phyloP scores from a whole-genome alignment of 2,329 filamentous ascomycete species.

The Pseudohalonectria lignicola region DNA sequence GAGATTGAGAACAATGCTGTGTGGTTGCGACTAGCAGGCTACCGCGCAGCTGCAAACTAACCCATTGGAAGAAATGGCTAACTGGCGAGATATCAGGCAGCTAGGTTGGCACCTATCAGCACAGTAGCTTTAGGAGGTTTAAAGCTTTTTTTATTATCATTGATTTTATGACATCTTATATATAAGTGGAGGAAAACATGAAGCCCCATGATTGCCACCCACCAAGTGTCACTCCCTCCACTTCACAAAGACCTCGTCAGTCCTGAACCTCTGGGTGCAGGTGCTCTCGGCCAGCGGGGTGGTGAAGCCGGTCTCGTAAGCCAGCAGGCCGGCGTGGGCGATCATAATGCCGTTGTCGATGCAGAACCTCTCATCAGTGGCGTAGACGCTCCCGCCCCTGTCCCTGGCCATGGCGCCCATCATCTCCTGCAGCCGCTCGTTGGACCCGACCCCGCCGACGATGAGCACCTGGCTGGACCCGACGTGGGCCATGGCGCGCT shows the following conservation, averaged over 20 bases:
- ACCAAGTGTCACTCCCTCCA: constrained; percentile 68
- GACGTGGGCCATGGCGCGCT: constrained; percentile 96
- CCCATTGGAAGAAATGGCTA: no score
- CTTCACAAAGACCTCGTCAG: constrained; percentile 69
- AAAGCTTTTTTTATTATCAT: no score
- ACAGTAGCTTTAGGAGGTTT: no score
- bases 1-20: no score
- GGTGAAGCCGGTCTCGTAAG: constrained; percentile 68
- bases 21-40: no score
- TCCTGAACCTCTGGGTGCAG: constrained; percentile 75
- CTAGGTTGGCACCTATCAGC: no score
- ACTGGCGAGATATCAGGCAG: no score
- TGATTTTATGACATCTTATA: no score
- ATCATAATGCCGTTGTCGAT: constrained; percentile 99
- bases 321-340: constrained; percentile 84
- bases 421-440: constrained; percentile 92
- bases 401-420: constrained; percentile 93
- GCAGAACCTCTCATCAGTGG: constrained; percentile 94
- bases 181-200: no score
- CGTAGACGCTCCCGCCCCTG: constrained; percentile 80
- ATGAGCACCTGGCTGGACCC: constrained; percentile 84
- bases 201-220: no score
- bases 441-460: constrained; percentile 91
- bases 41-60: no score
- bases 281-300: constrained; percentile 72